Evolutionary conservation across 495 filamentous ascomycete species (phyloP).

Genomic region (Hyphodiscus hymeniophilus): DNA sequence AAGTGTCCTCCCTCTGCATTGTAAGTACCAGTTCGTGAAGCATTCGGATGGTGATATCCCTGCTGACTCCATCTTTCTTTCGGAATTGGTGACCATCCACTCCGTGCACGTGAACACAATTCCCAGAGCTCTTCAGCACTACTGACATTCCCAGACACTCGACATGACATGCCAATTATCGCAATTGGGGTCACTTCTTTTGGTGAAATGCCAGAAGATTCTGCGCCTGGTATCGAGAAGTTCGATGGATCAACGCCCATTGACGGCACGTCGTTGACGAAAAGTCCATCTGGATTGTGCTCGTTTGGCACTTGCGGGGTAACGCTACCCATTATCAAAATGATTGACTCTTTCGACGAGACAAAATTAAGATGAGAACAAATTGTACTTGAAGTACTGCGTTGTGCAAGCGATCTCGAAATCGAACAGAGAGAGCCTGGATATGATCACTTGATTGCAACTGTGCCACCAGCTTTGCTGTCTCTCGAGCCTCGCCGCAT

Average conservation of each 20-base stretch:
- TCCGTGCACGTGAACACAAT: conserved; percentile 33
- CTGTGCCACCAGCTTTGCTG: background rate
- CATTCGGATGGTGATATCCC: conserved; percentile 41
- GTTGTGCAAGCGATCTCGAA: background rate
- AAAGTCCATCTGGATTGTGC: background rate
- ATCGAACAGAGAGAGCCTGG: background rate
- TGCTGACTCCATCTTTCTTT: conserved; percentile 34
- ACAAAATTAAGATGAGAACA: background rate
- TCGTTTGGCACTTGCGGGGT: background rate
- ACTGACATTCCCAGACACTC: conserved; percentile 47
- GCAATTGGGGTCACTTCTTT: conserved; percentile 40
- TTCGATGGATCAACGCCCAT: background rate
- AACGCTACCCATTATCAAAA: background rate
- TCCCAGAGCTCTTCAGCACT: conserved; percentile 48
- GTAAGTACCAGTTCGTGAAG: conserved; percentile 19
- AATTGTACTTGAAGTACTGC: background rate
- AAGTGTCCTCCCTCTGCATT: conserved; percentile 45
- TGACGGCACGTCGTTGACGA: background rate
- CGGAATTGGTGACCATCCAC: conserved; percentile 32
- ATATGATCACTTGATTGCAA: background rate
- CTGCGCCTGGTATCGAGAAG: background rate
- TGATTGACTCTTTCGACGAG: background rate
- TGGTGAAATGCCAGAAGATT: background rate
- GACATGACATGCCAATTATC: conserved; percentile 51
- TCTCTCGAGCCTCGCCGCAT: background rate